A percentile compares a stretch with the other conserved stretches of the same genome.
phyloP scores from a whole-genome alignment of 2,329 filamentous ascomycete species.

The Rhinocladiella mackenziei region DNA sequence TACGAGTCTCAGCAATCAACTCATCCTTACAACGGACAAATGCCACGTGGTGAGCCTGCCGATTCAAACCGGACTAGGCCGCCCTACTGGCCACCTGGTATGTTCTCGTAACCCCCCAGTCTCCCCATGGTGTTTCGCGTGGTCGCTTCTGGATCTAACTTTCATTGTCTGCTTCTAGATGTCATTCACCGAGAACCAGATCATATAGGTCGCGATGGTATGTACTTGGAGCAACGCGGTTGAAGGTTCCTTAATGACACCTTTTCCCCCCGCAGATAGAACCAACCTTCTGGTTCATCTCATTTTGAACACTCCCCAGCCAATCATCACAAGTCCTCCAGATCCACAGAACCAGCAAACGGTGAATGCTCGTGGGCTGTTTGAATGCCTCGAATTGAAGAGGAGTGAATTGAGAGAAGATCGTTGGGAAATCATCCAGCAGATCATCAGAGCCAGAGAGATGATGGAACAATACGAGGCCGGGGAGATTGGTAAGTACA shows the following conservation, averaged over 20 bases:
- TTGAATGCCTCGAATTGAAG: conserved; percentile 26
- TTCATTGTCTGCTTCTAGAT: conserved; percentile 41
- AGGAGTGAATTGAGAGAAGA: conserved; percentile 22
- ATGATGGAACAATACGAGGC: conserved; percentile 26
- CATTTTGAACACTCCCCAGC: conserved; percentile 26
- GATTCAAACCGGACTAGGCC: conserved; percentile 46
- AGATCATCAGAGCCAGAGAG: conserved; percentile 24
- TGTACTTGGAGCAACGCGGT: conserved; percentile 21
- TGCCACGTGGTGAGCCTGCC: conserved; percentile 37
- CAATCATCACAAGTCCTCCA: conserved; percentile 20
- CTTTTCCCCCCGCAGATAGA: conserved; percentile 30
- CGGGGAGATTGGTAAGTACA: conserved; percentile 25
- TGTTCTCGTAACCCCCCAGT: conserved; percentile 1
- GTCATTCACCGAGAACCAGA: conserved; percentile 49
- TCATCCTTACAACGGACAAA: conserved; percentile 48
- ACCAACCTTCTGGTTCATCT: conserved; percentile 29
- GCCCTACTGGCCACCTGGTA: conserved; percentile 30
- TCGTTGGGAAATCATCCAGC: conserved; percentile 23
- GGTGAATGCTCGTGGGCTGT: conserved; percentile 22
- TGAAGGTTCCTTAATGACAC: conserved; percentile 6
- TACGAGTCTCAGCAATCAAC: conserved; percentile 37
- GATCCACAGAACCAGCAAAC: conserved; percentile 14
- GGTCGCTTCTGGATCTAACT: conserved; percentile 1
- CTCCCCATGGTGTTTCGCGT: neutral
- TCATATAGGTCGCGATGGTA: conserved; percentile 46